Base-by-base conservation (phyloP, 176 grass and related monocot species). In the Lolium rigidum region DNA sequence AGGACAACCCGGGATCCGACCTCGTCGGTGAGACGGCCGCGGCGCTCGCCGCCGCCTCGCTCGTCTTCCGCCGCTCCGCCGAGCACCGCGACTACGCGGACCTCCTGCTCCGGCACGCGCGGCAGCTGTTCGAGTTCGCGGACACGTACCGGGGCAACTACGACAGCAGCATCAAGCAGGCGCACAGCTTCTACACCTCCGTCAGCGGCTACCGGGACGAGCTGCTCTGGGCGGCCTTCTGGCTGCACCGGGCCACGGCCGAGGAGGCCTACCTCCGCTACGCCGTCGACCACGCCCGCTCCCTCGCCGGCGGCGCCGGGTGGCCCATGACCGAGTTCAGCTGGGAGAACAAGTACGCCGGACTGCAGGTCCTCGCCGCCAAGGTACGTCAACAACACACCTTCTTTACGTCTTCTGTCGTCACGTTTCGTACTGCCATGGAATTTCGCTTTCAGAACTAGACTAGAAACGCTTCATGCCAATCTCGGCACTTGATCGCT, bases 291-390 rank as follows among this genome's bases (percentile, higher is more conserved):
- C 82, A 90, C 35, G 94, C 93, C 38, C 65, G 94, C 2, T 8
- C 41, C 18, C 86, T 94, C 80, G 97, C 90, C 50, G 97, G 94
- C 65, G 84, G 94, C 65, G 84, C 76, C 65, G 97, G 92, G 0
- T 99, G 97, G 97, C 92, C 90, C 58, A 96, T 99, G 76, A 90
- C 84, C 4, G 97, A 99, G 92, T 99, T 99, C 86, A 94, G 94
- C 85, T 99, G 97, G 97, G 97, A 99, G 38, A 92, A 94, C 80
- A 99, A 99, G 82, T 99, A 89, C 51, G 97, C 97, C 44, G 97
- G 94, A 12, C 80, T 99, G 3, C 97, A 99, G 50, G 88, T 94
- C 46, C 87, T 97, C 56, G 95, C 92, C 24, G 77, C 92, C 58
- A 89, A 97, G 94, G 94, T 97, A 73, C 74, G 51, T 15, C 26